Evolutionary conservation across 805 yeast genomes (phyloP).

Genomic region (Kodamaea leandrae): DNA sequence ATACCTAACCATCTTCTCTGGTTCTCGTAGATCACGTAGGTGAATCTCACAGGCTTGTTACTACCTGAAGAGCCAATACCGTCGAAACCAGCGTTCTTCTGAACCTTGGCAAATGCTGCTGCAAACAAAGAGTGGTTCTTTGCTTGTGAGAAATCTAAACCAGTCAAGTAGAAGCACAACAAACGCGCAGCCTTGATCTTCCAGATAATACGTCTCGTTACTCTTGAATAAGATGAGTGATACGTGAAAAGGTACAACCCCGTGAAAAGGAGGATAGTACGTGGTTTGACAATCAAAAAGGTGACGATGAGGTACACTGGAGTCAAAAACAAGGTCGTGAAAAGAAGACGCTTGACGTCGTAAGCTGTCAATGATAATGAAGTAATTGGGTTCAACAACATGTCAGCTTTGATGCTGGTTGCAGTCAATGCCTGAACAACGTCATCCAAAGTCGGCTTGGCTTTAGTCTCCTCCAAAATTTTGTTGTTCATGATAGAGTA

Average conservation of each 20-base stretch:
- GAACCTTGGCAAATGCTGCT: slow-evolving; percentile 54
- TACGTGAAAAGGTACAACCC: slow-evolving; percentile 71
- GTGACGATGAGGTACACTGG: slow-evolving; percentile 78
- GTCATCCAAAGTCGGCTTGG: slow-evolving; percentile 82
- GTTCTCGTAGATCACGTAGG: slow-evolving; percentile 89
- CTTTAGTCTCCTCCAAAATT: slow-evolving; percentile 56
- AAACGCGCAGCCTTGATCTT: slow-evolving; percentile 68
- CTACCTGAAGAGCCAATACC: slow-evolving; percentile 21
- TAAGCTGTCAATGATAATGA: slow-evolving; percentile 67
- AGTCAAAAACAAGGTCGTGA: slow-evolving; percentile 81
- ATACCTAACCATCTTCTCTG: slow-evolving; percentile 97
- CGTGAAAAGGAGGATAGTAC: slow-evolving; percentile 54
- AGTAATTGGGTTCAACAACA: slow-evolving; percentile 78
- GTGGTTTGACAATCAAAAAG: slow-evolving; percentile 67
- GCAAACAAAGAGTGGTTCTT: slow-evolving; percentile 49
- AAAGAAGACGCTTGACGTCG: slow-evolving; percentile 75
- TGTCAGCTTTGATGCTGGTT: slow-evolving; percentile 71
- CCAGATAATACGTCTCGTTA: slow-evolving; percentile 84
- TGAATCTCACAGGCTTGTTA: slow-evolving; percentile 65
- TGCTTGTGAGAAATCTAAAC: slow-evolving; percentile 65
- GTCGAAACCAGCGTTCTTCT: slow-evolving; percentile 29
- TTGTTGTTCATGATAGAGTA: slow-evolving; percentile 58
- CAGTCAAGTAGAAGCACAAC: slow-evolving; percentile 78
- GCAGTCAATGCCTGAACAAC: slow-evolving; percentile 74
- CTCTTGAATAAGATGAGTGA: slow-evolving; percentile 82